phyloP scores from a whole-genome alignment of 169 alveolate genomes.

The Ichthyophthirius multifiliis region DNA sequence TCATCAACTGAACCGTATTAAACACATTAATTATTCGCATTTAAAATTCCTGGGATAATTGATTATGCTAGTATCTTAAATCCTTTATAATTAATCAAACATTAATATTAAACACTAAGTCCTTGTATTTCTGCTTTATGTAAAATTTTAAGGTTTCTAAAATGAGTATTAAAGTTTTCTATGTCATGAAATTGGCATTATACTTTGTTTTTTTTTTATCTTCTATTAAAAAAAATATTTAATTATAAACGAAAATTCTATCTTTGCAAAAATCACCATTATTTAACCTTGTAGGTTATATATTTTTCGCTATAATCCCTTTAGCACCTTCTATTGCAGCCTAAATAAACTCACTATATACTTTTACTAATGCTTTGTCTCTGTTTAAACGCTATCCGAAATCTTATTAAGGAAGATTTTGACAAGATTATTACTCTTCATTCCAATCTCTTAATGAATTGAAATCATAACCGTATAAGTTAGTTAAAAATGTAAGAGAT shows the following conservation, averaged over 20 bases:
- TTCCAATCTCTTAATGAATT: slow-evolving; percentile 77
- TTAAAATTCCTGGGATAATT: slow-evolving; percentile 79
- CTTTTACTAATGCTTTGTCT: slow-evolving; percentile 71
- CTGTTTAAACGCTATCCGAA: slow-evolving; percentile 60
- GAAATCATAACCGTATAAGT: slow-evolving; percentile 59
- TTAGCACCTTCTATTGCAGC: slow-evolving; percentile 80
- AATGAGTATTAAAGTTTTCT: slow-evolving; percentile 66
- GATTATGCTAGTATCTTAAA: slow-evolving; percentile 72
- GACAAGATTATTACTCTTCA: slow-evolving; percentile 73
- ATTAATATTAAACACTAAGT: slow-evolving; percentile 55
- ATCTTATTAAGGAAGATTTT: slow-evolving; percentile 54
- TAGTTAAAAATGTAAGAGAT: background rate
- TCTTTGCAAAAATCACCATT: no score
- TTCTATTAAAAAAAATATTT: slow-evolving; percentile 78
- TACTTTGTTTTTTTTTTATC: slow-evolving; percentile 57
- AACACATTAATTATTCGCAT: slow-evolving; percentile 54
- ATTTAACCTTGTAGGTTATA: no score
- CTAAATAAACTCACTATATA: slow-evolving; percentile 71
- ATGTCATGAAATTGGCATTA: slow-evolving; percentile 67
- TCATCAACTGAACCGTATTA: slow-evolving; percentile 82
- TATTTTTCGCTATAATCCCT: slow-evolving; percentile 59
- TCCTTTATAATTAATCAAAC: slow-evolving; percentile 70
- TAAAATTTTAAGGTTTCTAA: slow-evolving; percentile 57
- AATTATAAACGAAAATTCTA: slow-evolving; percentile 68
- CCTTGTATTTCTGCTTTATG: slow-evolving; percentile 64